These are phyloP conservation scores for Carnegiea gigantea DNA, from an alignment of 179 eudicot genomes.

Conservation along the genomic window DNA sequence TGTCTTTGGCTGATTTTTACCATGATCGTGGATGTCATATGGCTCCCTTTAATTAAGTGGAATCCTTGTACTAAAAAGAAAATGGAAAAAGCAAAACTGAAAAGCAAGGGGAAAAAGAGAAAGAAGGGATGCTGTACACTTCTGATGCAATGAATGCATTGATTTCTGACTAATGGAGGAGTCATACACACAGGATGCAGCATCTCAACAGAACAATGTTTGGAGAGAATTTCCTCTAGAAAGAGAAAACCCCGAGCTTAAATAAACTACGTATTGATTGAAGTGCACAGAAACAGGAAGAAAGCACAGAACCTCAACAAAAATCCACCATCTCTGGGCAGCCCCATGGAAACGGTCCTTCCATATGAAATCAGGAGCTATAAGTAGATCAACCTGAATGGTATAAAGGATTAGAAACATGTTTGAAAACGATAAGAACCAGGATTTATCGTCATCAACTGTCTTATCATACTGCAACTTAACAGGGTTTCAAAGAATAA, in stretches of 20 bases:
- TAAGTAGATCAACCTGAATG: slow-evolving; percentile 75
- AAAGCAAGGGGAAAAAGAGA: neutral
- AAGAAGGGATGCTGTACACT: neutral
- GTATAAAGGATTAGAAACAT: slow-evolving; percentile 14
- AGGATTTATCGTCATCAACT: neutral
- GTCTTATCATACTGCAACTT: neutral
- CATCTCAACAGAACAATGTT: neutral
- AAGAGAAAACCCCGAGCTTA: neutral
- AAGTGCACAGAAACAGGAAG: slow-evolving; percentile 20
- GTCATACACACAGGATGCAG: neutral
- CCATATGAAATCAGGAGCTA: slow-evolving; percentile 90
- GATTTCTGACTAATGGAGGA: too few species aligned
- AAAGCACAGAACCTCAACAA: slow-evolving; percentile 73
- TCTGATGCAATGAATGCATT: neutral
- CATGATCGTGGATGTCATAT: too few species aligned
- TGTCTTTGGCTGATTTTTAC: too few species aligned
- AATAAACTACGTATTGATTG: neutral
- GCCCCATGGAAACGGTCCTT: slow-evolving; percentile 98
- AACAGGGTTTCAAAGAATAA: neutral
- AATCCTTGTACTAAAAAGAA: neutral
- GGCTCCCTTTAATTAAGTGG: too few species aligned
- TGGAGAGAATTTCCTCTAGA: neutral
- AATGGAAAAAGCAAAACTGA: neutral
- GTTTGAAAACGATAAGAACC: neutral
- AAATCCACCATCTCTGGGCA: slow-evolving; percentile 93